phyloP scores from a whole-genome alignment of 73 alveolate genomes.

The Tetrahymena elliotti region DNA sequence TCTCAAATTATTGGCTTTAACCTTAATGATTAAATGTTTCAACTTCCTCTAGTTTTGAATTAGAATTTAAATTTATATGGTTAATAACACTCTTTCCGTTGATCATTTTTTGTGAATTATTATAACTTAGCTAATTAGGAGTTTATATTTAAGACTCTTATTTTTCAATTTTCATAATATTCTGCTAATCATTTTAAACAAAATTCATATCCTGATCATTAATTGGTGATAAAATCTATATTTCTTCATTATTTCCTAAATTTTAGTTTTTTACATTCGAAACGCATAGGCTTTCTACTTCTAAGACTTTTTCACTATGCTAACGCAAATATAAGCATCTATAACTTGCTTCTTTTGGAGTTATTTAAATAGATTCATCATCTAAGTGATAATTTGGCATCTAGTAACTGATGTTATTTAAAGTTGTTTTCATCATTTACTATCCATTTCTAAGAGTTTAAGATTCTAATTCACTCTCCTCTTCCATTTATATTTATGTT shows the following conservation, averaged over 20 bases:
- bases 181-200: no score
- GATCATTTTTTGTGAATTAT: background rate
- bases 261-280: background rate
- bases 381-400: background rate
- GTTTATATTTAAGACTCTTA: background rate
- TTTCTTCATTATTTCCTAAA: background rate
- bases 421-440: background rate
- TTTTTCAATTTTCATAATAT: no score
- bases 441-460: background rate
- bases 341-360: background rate
- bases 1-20: background rate
- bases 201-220: background rate
- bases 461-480: background rate
- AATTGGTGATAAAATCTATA: background rate
- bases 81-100: background rate
- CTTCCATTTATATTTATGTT: background rate
- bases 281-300: background rate
- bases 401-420: background rate
- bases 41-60: background rate
- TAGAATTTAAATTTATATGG: background rate
- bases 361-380: background rate
- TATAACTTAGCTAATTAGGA: background rate
- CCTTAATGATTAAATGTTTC: background rate
- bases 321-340: background rate
- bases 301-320: background rate